Conservation (phyloP, 257 asterid species). For the Forsythia suspensa region DNA sequence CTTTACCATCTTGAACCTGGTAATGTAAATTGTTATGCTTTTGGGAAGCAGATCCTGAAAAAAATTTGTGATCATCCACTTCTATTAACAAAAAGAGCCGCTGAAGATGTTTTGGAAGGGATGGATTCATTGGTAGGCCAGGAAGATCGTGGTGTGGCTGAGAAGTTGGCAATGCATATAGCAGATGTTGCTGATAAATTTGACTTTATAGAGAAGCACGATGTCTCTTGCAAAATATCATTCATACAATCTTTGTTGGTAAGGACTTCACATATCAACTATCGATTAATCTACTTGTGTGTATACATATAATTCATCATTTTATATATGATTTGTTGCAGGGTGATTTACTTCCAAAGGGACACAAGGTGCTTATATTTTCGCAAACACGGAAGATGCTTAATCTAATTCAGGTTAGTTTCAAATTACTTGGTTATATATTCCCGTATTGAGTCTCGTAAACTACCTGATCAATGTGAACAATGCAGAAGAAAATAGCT, state of each 20-base stretch:
- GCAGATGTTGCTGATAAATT: conserved; percentile 81
- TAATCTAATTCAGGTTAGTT: conserved; percentile 72
- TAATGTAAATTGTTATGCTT: neutral
- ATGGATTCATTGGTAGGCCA: conserved; percentile 67
- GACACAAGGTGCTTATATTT: conserved; percentile 90
- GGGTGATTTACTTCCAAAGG: conserved; percentile 80
- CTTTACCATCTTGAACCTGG: conserved; percentile 11
- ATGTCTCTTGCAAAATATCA: conserved; percentile 82
- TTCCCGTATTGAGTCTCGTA: neutral
- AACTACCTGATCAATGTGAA: neutral
- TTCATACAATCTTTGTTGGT: conserved; percentile 81
- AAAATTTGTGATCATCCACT: conserved; percentile 97
- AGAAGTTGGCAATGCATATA: conserved; percentile 83
- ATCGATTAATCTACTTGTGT: conserved; percentile 2
- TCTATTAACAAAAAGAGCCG: conserved; percentile 92
- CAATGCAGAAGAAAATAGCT: neutral
- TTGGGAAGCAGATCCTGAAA: conserved; percentile 68
- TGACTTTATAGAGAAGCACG: conserved; percentile 62
- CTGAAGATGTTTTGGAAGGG: conserved; percentile 95
- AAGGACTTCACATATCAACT: conserved; percentile 19
- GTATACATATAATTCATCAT: neutral
- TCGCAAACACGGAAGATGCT: conserved; percentile 98
- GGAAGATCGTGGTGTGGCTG: conserved; percentile 79
- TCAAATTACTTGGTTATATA: conserved; percentile 8
- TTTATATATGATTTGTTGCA: conserved; percentile 35